Evolutionary conservation across 495 filamentous ascomycete genomes (phyloP), one percentile per base, ranked within the genome.

Genomic region (Glarea lozoyensis): DNA sequence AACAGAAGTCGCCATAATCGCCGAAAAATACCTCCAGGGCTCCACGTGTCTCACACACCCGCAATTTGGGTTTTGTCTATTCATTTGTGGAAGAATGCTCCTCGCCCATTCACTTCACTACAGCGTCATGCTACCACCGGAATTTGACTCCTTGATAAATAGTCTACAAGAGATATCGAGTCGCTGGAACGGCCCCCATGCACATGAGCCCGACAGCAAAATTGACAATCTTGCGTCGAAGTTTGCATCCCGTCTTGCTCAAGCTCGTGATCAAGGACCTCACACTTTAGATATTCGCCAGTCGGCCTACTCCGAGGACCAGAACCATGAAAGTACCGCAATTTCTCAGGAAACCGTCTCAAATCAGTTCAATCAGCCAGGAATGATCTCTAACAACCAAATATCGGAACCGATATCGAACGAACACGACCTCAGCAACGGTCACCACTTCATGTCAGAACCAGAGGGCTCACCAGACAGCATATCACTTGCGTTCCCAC

Each of bases 41-140:
- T n/a, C n/a, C n/a, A n/a, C n/a, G n/a, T n/a, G n/a, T n/a, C n/a
- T n/a, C n/a, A 55, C 61, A 0, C 59, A 53, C 33, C 55, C 55
- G 27, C 64, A 67, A 39, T 66, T 66, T 41, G 57, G 59, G 19
- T 67, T 67, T 37, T 67, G 62, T 43, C 47, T 65, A n/a, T 68
- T 66, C 39, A 55, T 69, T 33, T 49, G 16, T 7, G 65, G 55
- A 2, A 40, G 61, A 2, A 60, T 63, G 43, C 49, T 65, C 22
- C 30, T 66, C 4, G 51, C 56, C 2, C 62, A 66, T 42, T 32
- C 56, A 1, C 45, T 40, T 38, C 54, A 61, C 38, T 48, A 59
- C 33, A 34, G 37, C 7, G 36, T 52, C 11, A 33, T 47, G 11
- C 19, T 65, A n/a, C 44, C 55, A 2, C 30, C 35, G 0, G 49